Evolutionary conservation across 2,329 filamentous ascomycete genomes (phyloP).

Genomic region (Colletotrichum scovillei): DNA sequence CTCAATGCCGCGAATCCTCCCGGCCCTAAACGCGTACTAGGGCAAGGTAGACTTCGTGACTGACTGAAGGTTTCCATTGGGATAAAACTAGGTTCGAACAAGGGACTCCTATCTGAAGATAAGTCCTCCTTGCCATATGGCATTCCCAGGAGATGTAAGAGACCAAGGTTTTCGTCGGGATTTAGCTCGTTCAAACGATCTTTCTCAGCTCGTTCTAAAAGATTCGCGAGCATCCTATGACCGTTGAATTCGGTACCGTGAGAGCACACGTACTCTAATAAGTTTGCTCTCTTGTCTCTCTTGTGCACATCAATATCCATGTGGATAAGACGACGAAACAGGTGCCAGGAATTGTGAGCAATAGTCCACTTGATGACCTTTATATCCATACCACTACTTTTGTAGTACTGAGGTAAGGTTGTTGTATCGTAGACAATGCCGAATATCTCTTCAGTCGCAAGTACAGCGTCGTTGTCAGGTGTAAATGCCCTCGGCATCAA

Average conservation of each 20-base stretch:
- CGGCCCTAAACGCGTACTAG: neutral
- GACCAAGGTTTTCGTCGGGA: neutral
- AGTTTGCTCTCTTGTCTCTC: neutral
- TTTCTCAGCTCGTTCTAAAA: neutral
- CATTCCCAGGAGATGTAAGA: neutral
- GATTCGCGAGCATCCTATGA: neutral
- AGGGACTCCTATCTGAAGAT: neutral
- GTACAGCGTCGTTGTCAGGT: neutral
- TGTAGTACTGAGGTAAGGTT: neutral
- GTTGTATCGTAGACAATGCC: neutral
- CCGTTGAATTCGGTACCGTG: neutral
- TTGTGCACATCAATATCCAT: neutral
- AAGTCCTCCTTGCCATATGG: neutral
- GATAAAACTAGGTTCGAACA: neutral
- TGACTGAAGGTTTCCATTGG: neutral
- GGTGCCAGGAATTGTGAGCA: neutral
- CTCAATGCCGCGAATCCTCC: neutral
- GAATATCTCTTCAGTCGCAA: constrained; percentile 2
- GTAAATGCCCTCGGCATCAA: neutral
- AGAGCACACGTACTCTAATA: neutral
- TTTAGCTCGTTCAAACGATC: neutral
- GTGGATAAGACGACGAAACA: neutral
- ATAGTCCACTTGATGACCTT: constrained; percentile 5
- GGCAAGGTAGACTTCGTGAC: neutral
- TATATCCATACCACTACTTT: neutral